A percentile compares a stretch with the other conserved stretches of the same genome.
These are phyloP conservation scores for Suhomyces anneliseae DNA, from an alignment of 1,139 yeast genomes.

Conservation along the genomic window DNA sequence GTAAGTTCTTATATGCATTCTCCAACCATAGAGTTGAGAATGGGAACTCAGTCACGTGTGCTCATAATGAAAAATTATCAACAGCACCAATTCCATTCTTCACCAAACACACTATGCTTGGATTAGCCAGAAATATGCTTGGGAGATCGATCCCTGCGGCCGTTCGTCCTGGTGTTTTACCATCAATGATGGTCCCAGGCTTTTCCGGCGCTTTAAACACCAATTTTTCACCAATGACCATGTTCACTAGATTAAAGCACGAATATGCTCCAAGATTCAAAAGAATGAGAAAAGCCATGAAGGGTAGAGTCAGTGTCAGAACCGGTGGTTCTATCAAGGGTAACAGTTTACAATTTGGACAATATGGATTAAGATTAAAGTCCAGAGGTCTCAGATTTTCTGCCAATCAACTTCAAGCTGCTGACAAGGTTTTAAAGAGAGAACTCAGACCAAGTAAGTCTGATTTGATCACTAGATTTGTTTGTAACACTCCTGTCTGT, in stretches of 20 bases:
- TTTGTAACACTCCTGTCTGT: constrained; percentile 87
- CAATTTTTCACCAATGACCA: constrained; percentile 1
- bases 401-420: constrained; percentile 91
- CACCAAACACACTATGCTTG: constrained; percentile 7
- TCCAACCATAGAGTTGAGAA: too few species aligned
- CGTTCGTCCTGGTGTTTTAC: constrained; percentile 4
- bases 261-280: constrained; percentile 86
- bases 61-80: constrained; percentile 4
- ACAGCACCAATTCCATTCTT: not conserved
- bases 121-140: constrained; percentile 9
- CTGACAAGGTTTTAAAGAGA: constrained; percentile 82
- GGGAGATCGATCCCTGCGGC: constrained; percentile 6
- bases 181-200: not conserved
- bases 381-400: constrained; percentile 82
- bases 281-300: constrained; percentile 76
- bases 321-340: constrained; percentile 95
- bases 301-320: constrained; percentile 93
- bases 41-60: not conserved
- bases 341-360: constrained; percentile 75
- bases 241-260: constrained; percentile 58
- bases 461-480: constrained; percentile 73
- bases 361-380: constrained; percentile 82
- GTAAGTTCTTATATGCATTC: too few species aligned
- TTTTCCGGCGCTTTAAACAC: not conserved
- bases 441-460: constrained; percentile 75